phyloP scores from a whole-genome alignment of 805 yeast species.

The Kodamaea restingae region DNA sequence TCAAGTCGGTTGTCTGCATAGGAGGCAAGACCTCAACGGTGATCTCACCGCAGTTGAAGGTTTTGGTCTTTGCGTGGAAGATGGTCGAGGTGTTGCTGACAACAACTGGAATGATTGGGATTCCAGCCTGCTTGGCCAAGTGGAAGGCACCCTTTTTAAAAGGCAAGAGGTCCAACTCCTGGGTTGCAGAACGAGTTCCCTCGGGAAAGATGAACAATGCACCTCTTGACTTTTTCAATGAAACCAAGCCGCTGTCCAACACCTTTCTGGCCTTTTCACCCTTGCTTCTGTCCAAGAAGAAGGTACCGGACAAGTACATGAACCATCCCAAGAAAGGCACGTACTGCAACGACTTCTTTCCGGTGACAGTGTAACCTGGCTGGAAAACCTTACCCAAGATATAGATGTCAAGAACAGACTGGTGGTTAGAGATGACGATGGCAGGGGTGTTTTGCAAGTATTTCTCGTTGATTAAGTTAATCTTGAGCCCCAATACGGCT shows the following conservation, averaged over 20 bases:
- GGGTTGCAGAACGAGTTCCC: slow-evolving; percentile 86
- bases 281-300: slow-evolving; percentile 81
- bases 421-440: slow-evolving; percentile 83
- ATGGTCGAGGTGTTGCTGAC: slow-evolving; percentile 81
- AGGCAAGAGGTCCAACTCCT: slow-evolving; percentile 67
- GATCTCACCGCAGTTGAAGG: slow-evolving; percentile 77
- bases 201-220: slow-evolving; percentile 92
- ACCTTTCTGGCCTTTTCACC: slow-evolving; percentile 73
- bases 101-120: slow-evolving; percentile 86
- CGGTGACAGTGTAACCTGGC: slow-evolving; percentile 84
- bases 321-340: slow-evolving; percentile 96
- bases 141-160: slow-evolving; percentile 98
- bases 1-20: slow-evolving; percentile 61
- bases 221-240: slow-evolving; percentile 59
- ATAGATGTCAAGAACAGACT: slow-evolving; percentile 80
- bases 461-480: slow-evolving; percentile 65
- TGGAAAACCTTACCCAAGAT: slow-evolving; percentile 83
- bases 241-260: slow-evolving; percentile 62
- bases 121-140: slow-evolving; percentile 85
- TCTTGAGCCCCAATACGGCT: slow-evolving; percentile 60
- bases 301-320: slow-evolving; percentile 86
- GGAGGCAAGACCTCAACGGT: slow-evolving; percentile 79
- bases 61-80: slow-evolving; percentile 53
- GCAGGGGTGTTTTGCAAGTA: slow-evolving; percentile 59
- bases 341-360: slow-evolving; percentile 78